Base-by-base conservation (phyloP, 345 rosid species). In the Euclidium syriacum region DNA sequence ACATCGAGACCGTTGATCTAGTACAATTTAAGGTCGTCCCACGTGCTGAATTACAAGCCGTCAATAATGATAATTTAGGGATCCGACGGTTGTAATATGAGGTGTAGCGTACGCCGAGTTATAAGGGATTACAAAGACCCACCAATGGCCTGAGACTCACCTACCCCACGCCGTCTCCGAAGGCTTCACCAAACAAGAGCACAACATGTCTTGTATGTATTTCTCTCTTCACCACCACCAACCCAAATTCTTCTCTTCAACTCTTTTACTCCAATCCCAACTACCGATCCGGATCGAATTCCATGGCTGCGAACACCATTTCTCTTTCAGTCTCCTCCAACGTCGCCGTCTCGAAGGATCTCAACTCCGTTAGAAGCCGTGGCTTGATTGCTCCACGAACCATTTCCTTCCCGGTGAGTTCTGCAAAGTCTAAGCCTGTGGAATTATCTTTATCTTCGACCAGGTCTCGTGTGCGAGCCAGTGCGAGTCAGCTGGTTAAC, bases 241-340 rank as follows among this genome's bases (percentile, higher is more conserved):
- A 52, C 39, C 52, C 73, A 46, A 26, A 0, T 42, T 15, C 35
- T 22, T 27, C 24, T 56, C 15, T 54, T 41, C 46, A 19, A n/a
- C 55, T 48, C 72, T 24, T 34, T 25, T 17, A 10, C 36, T 42
- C 58, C 4, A 1, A 1, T 4, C 50, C 44, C 61, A 34, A 10
- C 18, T 27, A 54, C 57, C 35, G 26, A 51, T 17, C 58, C 67
- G 7, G 10, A 26, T 39, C 75, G 22, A 35, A 25, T 16, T 27
- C 67, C 71, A 84, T 86, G 95, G 91, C 96, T 4, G 62, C 87
- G 7, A 77, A 68, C 55, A 63, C 91, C 32, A 25, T 84, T 73
- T 76, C 85, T 2, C 70, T 75, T n/a, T 64, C 84, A 24, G 67
- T 74, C 59, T 34, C 88, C 19, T 70, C 77, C 55, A 68, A 68